Percentiles rank a stretch among this genome's conserved stretches.
phyloP scores from a whole-genome alignment of 2,329 filamentous ascomycete species.

The Neopestalotiopsis sp. region DNA sequence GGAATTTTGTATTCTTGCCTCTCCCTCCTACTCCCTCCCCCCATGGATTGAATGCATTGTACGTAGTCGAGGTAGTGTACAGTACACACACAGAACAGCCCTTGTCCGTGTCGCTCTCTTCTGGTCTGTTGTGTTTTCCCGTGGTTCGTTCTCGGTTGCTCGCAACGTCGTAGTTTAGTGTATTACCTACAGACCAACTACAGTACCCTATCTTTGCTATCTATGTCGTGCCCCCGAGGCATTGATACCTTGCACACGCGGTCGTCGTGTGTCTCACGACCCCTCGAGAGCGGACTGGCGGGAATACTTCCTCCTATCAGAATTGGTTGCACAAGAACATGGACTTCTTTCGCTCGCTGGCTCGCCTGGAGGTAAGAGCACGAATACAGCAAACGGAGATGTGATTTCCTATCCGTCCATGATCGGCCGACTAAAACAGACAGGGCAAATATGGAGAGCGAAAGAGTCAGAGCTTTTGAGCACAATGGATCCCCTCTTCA shows the following conservation, averaged over 20 bases:
- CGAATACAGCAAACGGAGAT: not conserved
- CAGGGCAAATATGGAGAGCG: not conserved
- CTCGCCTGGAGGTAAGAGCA: not conserved
- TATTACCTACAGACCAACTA: not conserved
- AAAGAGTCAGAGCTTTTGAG: too few species aligned
- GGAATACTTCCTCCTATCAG: conserved; percentile 19
- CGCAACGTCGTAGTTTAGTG: not conserved
- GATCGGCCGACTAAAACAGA: not conserved
- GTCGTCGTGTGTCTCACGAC: conserved; percentile 5
- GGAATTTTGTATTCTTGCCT: not conserved
- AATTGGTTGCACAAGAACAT: not conserved
- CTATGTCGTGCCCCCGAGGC: not conserved
- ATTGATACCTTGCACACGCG: conserved; percentile 2
- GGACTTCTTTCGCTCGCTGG: not conserved
- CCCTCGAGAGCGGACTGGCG: not conserved
- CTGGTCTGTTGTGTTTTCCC: not conserved
- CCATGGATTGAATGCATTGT: too few species aligned
- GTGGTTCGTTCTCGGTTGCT: not conserved
- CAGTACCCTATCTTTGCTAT: not conserved
- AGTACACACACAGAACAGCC: not conserved
- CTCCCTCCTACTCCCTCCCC: too few species aligned
- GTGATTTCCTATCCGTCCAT: not conserved
- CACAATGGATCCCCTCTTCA: not conserved
- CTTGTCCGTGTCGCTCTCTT: not conserved
- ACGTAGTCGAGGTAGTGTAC: too few species aligned